Base-by-base conservation (phyloP, 805 yeast genomes). In the Cyberlindnera suaveolens region DNA sequence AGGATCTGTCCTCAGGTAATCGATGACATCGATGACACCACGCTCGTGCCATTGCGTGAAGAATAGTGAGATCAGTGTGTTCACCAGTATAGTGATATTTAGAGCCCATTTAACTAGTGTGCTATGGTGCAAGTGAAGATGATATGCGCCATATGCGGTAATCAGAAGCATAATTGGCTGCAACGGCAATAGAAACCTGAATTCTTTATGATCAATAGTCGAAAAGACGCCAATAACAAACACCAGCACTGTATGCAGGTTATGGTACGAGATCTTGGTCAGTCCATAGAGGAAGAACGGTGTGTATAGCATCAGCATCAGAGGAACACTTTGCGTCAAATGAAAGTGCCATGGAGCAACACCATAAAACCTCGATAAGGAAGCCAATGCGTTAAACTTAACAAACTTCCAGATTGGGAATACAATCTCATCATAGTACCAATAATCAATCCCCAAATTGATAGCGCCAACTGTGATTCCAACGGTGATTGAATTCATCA, bases 261-360 rank as follows among this genome's bases (percentile, higher is more conserved):
- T 52, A 29, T 54, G 42, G 14, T 52, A 34, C 3, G 58, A 50
- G 29, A 57, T 51, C 5, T 44, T 46, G 15, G 53, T 43, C 11
- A 66, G 34, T 1, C 82, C 85, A 48, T 57, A 58, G 0, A 80
- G 13, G 45, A 79, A 71, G 29, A 81, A 67, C 0, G 96, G 96
- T 2, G 84, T 47, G 50, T 74, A 80, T 3, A 80, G 75, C 57
- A 86, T 73, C 41, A 84, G 60, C 39, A 90, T 62, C 9, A 91
- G 65, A 0, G 99, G 99, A 1, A 93, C 45, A 7, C 86, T 95
- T 63, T 93, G 96, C 6, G 75, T 60, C 3, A 91, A 31, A 62
- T 93, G 93, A 65, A 90, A 93, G 58, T 84, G 85, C 80, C 88
- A 74, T 16, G 95, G 84, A 16, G 93, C 80, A 0, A 71, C 66